Evolutionary conservation across 2,329 filamentous ascomycete species (phyloP).

Genomic region (Penicillium sp.): DNA sequence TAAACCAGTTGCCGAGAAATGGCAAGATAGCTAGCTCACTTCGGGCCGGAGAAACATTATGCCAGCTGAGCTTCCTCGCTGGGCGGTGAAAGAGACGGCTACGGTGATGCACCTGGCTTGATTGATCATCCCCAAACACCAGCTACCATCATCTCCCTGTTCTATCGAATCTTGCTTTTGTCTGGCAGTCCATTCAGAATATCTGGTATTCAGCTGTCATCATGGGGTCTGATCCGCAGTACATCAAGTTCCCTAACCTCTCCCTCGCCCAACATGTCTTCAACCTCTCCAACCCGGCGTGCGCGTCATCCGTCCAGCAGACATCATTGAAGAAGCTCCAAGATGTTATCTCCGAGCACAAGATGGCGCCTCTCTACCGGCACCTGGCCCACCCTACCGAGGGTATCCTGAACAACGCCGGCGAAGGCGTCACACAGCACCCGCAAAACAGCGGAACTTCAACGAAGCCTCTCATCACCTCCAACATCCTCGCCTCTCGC

Average conservation of each 20-base stretch:
- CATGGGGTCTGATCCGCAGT: constrained; percentile 65
- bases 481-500: constrained; percentile 74
- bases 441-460: constrained; percentile 40
- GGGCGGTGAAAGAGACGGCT: constrained; percentile 4
- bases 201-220: constrained; percentile 35
- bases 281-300: constrained; percentile 64
- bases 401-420: constrained; percentile 75
- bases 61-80: constrained; percentile 36
- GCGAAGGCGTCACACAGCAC: constrained; percentile 61
- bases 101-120: constrained; percentile 21
- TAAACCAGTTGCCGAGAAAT: no score
- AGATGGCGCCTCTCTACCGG: constrained; percentile 68
- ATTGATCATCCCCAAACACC: constrained; percentile 19
- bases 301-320: constrained; percentile 55
- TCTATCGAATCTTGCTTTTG: constrained; percentile 7
- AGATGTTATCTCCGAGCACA: constrained; percentile 63
- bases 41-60: constrained; percentile 34
- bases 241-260: constrained; percentile 65
- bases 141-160: constrained; percentile 10
- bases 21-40: not conserved
- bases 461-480: constrained; percentile 57
- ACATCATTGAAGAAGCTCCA: constrained; percentile 61
- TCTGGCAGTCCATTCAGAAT: not conserved
- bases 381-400: constrained; percentile 67
- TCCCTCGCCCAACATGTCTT: constrained; percentile 68